Evolutionary conservation across 2,329 filamentous ascomycete species (phyloP), one percentile per base, ranked within the genome.

Genomic region (Microthyrium microscopicum): DNA sequence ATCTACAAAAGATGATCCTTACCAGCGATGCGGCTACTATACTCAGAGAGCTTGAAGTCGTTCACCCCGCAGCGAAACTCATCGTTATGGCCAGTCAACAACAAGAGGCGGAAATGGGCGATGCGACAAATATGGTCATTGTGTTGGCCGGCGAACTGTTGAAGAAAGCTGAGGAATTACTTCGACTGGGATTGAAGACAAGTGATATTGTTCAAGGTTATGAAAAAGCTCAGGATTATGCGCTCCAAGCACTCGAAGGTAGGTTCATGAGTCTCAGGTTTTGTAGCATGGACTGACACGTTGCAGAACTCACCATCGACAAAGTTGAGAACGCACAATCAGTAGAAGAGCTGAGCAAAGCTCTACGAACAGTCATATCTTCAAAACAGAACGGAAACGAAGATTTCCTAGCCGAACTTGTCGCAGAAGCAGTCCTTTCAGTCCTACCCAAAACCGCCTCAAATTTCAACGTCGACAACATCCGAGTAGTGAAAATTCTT

Each of bases 401-500:
- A 64, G 82, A 92, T 34, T 71, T 84, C 49, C 67, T 98, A 35
- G 81, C 85, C 40, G 65, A 77, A 34, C 69, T 95, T 48, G 85
- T 98, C 42, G 77, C 91, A 29, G 84, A 94, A 53, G 72, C 71
- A 20, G 70, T 76, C 16, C 72, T 95, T 36, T 75, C 83, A 28
- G 85, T 98, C 15, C 70, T 98, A 41, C 89, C 91, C 44, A 94
- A 94, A 66, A 93, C 94, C 61, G 80, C 89, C 16, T 61, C 69
- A 54, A 85, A 91, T 62, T 98, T 98, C 70, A 98, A 94, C 59
- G 84, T 98, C 43, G 89, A 98, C 66, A 98, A 98, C 57, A 77
- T 98, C 48, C 81, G 89, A 39, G 91, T 98, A 38, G 91, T 98
- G 48, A 98, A 98, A 70, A 98, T 98, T 50, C 95, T 98, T 87